Conservation (phyloP, 2,329 filamentous ascomycete genomes). For the Cordyceps cicadae region DNA sequence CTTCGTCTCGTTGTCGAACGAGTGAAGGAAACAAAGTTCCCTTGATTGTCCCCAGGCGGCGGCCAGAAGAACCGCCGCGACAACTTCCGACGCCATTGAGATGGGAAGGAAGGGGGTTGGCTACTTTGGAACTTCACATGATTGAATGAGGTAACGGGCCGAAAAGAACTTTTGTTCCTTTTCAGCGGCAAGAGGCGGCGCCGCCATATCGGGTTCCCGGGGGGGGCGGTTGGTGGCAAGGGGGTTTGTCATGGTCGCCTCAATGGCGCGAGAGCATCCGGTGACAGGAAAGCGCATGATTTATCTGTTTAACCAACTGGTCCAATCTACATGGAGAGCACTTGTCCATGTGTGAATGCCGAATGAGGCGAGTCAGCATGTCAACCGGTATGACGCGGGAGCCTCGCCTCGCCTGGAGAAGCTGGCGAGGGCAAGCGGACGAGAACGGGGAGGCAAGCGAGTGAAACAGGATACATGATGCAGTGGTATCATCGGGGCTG, state of each 20-base stretch:
- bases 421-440: neutral
- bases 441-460: neutral
- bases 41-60: too few relatives aligned
- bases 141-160: neutral
- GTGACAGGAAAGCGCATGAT: too few relatives aligned
- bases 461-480: neutral
- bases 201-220: neutral
- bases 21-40: too few relatives aligned
- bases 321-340: too few relatives aligned
- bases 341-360: too few relatives aligned
- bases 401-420: neutral
- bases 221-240: neutral
- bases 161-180: neutral
- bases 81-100: neutral
- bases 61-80: neutral
- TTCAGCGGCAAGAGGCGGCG: neutral
- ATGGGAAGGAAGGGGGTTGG: neutral
- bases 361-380: too few relatives aligned
- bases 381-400: too few relatives aligned
- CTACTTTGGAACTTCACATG: neutral
- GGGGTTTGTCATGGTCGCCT: too few relatives aligned
- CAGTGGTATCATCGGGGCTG: neutral
- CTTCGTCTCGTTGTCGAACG: too few relatives aligned
- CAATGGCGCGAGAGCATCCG: too few relatives aligned
- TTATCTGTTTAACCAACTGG: too few relatives aligned